These are phyloP conservation scores for Debaryomyces subglobosus DNA, from an alignment of 1,139 yeast species.

Conservation along the genomic window DNA sequence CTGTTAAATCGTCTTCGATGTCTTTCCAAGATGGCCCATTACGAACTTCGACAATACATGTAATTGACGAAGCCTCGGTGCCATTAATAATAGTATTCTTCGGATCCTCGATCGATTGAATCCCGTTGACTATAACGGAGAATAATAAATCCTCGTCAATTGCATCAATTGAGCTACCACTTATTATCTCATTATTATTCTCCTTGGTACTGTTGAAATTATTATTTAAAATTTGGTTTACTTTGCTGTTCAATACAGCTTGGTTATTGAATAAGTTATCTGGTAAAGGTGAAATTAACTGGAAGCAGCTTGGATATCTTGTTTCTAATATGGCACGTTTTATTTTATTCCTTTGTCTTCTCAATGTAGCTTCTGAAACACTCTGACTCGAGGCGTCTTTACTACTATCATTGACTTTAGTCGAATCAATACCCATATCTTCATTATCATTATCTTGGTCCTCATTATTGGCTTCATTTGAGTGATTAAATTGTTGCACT, in stretches of 20 bases:
- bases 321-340: conserved; percentile 36
- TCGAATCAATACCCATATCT: conserved; percentile 42
- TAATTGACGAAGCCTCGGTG: background rate
- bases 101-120: conserved; percentile 23
- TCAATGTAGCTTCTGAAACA: conserved; percentile 38
- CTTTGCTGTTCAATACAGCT: conserved; percentile 34
- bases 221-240: conserved; percentile 27
- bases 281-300: conserved; percentile 38
- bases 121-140: conserved; percentile 37
- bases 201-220: conserved; percentile 22
- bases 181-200: conserved; percentile 26
- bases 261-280: conserved; percentile 42
- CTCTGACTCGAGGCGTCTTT: conserved; percentile 11
- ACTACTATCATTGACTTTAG: conserved; percentile 16
- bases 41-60: conserved; percentile 40
- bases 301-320: conserved; percentile 43
- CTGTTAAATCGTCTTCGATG: conserved; percentile 32
- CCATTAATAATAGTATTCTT: background rate
- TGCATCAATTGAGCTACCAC: conserved; percentile 30
- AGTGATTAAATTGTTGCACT: conserved; percentile 12
- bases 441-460: conserved; percentile 46
- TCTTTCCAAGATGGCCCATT: conserved; percentile 48
- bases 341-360: conserved; percentile 37
- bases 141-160: conserved; percentile 45
- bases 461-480: conserved; percentile 24